Conservation (phyloP, 495 filamentous ascomycete species). For the Trichoderma asperelloides region DNA sequence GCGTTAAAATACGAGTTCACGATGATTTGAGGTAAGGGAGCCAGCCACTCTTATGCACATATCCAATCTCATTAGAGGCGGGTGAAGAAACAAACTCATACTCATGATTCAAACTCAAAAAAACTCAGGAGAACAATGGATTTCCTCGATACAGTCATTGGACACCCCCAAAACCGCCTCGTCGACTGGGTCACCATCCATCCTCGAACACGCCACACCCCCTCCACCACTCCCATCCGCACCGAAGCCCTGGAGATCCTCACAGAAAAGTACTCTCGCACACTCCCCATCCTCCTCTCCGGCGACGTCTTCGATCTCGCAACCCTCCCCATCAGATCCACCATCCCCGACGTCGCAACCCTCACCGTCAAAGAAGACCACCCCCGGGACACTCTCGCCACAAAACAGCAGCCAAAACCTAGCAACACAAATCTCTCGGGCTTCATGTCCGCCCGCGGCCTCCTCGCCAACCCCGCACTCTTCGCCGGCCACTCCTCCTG, state of each 20-base stretch:
- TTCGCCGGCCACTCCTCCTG: conserved; percentile 46
- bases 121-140: conserved; percentile 34
- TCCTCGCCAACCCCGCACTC: conserved; percentile 54
- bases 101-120: background rate
- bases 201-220: conserved; percentile 46
- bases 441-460: conserved; percentile 56
- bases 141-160: conserved; percentile 41
- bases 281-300: conserved; percentile 50
- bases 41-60: no score
- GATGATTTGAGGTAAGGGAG: conserved; percentile 41
- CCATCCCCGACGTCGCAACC: conserved; percentile 18
- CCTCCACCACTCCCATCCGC: conserved; percentile 47
- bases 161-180: conserved; percentile 31
- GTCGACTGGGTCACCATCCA: conserved; percentile 59
- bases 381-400: background rate
- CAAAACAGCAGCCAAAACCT: conserved; percentile 10
- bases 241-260: conserved; percentile 49
- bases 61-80: no score
- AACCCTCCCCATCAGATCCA: conserved; percentile 35
- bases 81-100: no score
- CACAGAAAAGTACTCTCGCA: conserved; percentile 32
- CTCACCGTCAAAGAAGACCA: conserved; percentile 20
- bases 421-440: conserved; percentile 28
- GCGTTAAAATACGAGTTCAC: conserved; percentile 59
- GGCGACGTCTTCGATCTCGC: conserved; percentile 51